These are phyloP conservation scores for Xylaria digitata DNA, from an alignment of 2,329 filamentous ascomycete genomes.

Conservation along the genomic window DNA sequence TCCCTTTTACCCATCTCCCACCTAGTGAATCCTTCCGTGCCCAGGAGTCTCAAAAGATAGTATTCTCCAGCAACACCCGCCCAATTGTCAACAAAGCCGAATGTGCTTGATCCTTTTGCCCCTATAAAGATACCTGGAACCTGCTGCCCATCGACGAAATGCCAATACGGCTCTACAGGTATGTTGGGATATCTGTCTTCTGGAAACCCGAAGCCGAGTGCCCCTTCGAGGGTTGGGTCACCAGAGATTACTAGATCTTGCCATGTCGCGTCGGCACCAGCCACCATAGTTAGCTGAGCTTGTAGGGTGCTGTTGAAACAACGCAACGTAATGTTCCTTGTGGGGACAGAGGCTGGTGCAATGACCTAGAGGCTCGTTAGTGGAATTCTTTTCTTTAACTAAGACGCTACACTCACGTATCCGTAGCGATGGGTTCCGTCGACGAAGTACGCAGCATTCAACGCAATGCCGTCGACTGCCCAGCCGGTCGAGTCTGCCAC, in stretches of 20 bases:
- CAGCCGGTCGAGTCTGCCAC: constrained; percentile 35
- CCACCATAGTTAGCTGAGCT: constrained; percentile 23
- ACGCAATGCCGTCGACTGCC: constrained; percentile 30
- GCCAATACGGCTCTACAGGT: constrained; percentile 34
- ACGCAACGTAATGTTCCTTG: constrained; percentile 32
- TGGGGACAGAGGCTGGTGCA: constrained; percentile 21
- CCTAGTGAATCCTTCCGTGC: constrained; percentile 18
- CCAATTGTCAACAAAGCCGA: constrained; percentile 34
- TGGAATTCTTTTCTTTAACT: neutral
- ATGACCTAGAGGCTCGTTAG: constrained; percentile 25
- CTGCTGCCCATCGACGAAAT: constrained; percentile 36
- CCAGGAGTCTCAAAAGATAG: constrained; percentile 36
- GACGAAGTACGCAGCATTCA: constrained; percentile 32
- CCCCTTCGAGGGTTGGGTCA: constrained; percentile 34
- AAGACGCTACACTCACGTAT: constrained; percentile 26
- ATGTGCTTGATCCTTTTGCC: constrained; percentile 27
- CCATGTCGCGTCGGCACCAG: constrained; percentile 23
- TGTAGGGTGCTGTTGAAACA: constrained; percentile 37
- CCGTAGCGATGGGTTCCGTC: constrained; percentile 31
- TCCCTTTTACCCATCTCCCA: constrained; percentile 32
- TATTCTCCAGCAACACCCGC: constrained; percentile 35
- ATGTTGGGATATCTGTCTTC: constrained; percentile 28
- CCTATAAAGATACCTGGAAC: constrained; percentile 36
- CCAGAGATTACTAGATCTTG: constrained; percentile 34
- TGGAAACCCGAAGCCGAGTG: constrained; percentile 34